Evolutionary conservation across 345 rosid genomes (phyloP), one percentile per base, ranked within the genome.

Genomic region (Citrus sp.): DNA sequence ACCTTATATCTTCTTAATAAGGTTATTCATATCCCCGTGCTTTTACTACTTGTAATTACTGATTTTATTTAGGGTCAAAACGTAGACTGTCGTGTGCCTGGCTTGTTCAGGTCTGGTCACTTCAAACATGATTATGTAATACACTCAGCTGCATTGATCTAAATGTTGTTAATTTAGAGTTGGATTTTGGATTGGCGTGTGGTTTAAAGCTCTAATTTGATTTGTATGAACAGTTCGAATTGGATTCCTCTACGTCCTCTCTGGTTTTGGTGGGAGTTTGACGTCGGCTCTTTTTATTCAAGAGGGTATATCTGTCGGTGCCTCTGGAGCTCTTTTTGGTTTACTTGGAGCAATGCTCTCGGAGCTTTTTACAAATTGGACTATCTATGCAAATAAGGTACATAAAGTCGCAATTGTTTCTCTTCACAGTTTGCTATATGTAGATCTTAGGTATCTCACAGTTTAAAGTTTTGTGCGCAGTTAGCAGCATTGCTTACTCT

Each of bases 271-370:
- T 73, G 98, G 99, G 77, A 93, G 98, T 84, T 86, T 93, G 81
- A 64, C 94, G 79, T 94, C 99, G 1, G 75, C 98, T 24, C 94
- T 97, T 63, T 97, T 92, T 83, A 90, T 94, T 82, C 92, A 88
- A 68, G 64, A 65, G 25, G 90, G 90, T 80, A 97, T 96, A 80
- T 97, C 99, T 9, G 98, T 97, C 3, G 99, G 99, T 83, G 99
- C 99, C 35, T 97, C 99, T 16, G 99, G 99, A 70, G 98, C 99
- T 56, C 90, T 97, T 49, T 96, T 96, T 28, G 99, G 98, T 81
- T 90, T 94, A 83, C 90, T 96, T 27, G 99, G 99, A 72, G 91
- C 94, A 75, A 96, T 96, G 99, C 90, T 96, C 49, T 92, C 99
- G 1, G 99, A 96, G 88, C 94, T 94, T 9, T 89, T 96, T 6